Evolutionary conservation across 371 early-diverging fungal genomes (phyloP).

Genomic region (Mucor lusitanicus): DNA sequence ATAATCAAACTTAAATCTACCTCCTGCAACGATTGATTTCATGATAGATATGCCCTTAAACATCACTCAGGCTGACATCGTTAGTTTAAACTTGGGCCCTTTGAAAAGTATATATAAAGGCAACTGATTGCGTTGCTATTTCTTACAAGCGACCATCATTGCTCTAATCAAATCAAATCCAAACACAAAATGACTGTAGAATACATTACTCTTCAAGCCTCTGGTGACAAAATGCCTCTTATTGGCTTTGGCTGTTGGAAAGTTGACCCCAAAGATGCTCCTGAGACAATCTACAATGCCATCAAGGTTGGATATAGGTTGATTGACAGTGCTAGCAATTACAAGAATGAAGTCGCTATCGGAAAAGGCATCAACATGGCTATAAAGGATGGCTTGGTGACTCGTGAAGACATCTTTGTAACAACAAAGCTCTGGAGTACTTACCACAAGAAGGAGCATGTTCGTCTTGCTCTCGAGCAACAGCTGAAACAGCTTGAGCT

Average conservation of each 20-base stretch:
- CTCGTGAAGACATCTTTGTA: constrained; percentile 63
- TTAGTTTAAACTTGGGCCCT: background rate
- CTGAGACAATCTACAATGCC: constrained; percentile 44
- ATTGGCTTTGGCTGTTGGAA: constrained; percentile 40
- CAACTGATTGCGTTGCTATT: background rate
- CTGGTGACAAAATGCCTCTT: constrained; percentile 3
- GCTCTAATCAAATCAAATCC: background rate
- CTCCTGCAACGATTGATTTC: background rate
- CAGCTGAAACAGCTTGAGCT: constrained; percentile 54
- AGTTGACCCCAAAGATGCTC: constrained; percentile 17
- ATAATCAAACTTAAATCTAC: background rate
- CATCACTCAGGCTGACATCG: background rate
- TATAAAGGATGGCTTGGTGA: constrained; percentile 41
- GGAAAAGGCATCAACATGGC: constrained; percentile 58
- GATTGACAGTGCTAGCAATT: constrained; percentile 40
- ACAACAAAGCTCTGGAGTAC: constrained; percentile 74
- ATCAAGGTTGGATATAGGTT: constrained; percentile 45
- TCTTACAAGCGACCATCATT: background rate
- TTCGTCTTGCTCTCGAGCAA: constrained; percentile 37
- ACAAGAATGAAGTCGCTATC: constrained; percentile 69
- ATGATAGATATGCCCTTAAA: background rate
- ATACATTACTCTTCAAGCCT: background rate
- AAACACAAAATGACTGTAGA: background rate
- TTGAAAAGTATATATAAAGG: background rate
- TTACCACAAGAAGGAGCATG: constrained; percentile 45